phyloP scores from a whole-genome alignment of 2,329 filamentous ascomycete genomes.

The Aspergillus pseudoviridinutans region DNA sequence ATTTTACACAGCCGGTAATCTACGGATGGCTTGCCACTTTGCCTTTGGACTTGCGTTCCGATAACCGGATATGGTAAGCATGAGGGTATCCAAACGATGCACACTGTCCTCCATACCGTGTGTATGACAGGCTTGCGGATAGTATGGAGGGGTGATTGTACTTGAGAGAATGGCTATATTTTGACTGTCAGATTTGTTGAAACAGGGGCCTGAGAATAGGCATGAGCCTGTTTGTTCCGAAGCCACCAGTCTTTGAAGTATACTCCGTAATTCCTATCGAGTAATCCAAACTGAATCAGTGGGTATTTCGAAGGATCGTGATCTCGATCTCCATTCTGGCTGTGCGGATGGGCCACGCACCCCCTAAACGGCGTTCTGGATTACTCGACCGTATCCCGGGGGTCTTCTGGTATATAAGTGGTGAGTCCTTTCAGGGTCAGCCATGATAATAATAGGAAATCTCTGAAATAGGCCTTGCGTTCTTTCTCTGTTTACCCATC shows the following conservation, averaged over 20 bases:
- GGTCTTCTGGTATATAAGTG: background rate
- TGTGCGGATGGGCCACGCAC: background rate
- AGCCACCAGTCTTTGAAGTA: background rate
- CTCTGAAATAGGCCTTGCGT: background rate
- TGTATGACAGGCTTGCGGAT: conserved; percentile 4
- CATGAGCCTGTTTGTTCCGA: background rate
- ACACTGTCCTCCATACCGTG: background rate
- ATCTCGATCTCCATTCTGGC: background rate
- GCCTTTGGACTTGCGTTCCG: background rate
- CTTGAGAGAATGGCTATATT: background rate
- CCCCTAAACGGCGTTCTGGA: background rate
- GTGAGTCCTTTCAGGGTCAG: background rate
- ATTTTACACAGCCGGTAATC: background rate
- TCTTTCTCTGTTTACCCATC: background rate
- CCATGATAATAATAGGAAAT: background rate
- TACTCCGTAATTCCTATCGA: background rate
- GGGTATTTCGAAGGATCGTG: background rate
- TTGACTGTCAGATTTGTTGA: background rate
- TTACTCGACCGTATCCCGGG: background rate
- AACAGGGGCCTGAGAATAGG: background rate
- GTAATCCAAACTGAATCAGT: background rate
- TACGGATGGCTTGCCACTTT: background rate
- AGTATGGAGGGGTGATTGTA: background rate
- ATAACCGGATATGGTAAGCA: background rate
- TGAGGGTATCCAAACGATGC: background rate